phyloP scores from a whole-genome alignment of 768 basidiomycete species.

The Galerina sulciceps region DNA sequence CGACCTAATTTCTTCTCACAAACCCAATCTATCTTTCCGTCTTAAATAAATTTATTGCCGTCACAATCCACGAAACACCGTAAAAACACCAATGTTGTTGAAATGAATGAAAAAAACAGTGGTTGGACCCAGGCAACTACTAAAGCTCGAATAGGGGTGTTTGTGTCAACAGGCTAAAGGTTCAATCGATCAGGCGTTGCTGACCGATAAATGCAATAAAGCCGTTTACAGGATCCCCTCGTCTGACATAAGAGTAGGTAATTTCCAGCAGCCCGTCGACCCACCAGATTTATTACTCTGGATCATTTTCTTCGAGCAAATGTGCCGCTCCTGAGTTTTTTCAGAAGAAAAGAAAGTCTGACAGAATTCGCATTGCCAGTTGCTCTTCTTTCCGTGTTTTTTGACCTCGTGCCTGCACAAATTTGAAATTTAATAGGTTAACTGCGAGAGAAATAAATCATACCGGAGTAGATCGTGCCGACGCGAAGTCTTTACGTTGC shows the following conservation, averaged over 20 bases:
- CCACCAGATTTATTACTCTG: not conserved
- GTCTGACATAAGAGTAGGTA: not conserved
- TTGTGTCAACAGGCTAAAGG: too few species aligned
- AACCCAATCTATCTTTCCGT: too few species aligned
- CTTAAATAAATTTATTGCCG: too few species aligned
- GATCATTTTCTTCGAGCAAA: not conserved
- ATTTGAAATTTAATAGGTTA: not conserved
- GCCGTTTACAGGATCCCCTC: too few species aligned
- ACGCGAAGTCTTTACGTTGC: not conserved
- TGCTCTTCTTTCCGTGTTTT: constrained; percentile 1
- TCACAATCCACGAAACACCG: too few species aligned
- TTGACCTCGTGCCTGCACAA: not conserved
- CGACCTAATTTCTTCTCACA: too few species aligned
- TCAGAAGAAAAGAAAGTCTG: constrained; percentile 5
- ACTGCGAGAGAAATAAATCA: not conserved
- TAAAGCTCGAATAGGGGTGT: too few species aligned
- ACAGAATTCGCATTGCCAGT: constrained; percentile 6
- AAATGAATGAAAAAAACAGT: too few species aligned
- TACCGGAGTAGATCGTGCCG: not conserved
- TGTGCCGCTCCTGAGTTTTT: constrained; percentile 2
- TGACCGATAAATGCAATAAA: too few species aligned
- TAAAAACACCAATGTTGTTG: too few species aligned
- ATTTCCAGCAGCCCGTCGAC: not conserved
- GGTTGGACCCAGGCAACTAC: too few species aligned
- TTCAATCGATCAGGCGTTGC: too few species aligned